Percentiles rank a stretch among this genome's conserved stretches.
These are phyloP conservation scores for Echria macrotheca DNA, from an alignment of 495 filamentous ascomycete genomes.

Conservation along the genomic window DNA sequence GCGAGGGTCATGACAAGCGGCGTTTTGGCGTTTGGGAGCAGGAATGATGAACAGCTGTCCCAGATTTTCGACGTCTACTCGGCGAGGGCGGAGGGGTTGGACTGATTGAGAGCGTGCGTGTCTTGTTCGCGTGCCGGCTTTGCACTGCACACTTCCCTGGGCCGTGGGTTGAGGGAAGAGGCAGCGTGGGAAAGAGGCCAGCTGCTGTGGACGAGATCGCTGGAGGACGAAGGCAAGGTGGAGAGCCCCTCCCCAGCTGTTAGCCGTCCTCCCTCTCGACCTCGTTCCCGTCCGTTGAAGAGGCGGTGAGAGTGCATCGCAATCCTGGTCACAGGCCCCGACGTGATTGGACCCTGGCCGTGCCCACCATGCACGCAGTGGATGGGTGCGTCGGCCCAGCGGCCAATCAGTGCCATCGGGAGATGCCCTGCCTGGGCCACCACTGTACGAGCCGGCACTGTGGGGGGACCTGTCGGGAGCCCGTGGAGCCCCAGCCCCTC, in stretches of 20 bases:
- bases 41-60: too few relatives aligned
- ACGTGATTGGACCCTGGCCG: slow-evolving; percentile 24
- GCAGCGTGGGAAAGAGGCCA: slow-evolving; percentile 12
- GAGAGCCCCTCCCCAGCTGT: slow-evolving; percentile 12
- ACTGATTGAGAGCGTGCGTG: not conserved
- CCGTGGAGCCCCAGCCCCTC: slow-evolving; percentile 20
- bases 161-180: slow-evolving; percentile 1
- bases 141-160: not conserved
- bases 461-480: slow-evolving; percentile 17
- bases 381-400: slow-evolving; percentile 20
- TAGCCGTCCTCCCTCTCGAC: slow-evolving; percentile 15
- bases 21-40: slow-evolving; percentile 5
- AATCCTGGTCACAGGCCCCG: slow-evolving; percentile 22
- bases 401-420: slow-evolving; percentile 20
- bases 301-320: slow-evolving; percentile 35
- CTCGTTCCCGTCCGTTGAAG: slow-evolving; percentile 28
- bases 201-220: too few relatives aligned
- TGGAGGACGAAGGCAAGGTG: slow-evolving; percentile 5
- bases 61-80: too few relatives aligned
- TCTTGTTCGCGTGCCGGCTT: not conserved
- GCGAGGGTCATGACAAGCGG: slow-evolving; percentile 28
- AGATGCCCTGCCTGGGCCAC: slow-evolving; percentile 9
- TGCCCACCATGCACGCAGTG: slow-evolving; percentile 18
- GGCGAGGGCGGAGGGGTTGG: slow-evolving; percentile 9
- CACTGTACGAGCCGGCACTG: slow-evolving; percentile 25